Conservation (phyloP, 2,329 filamentous ascomycete species). For the Dryadomyces quercivorus region DNA sequence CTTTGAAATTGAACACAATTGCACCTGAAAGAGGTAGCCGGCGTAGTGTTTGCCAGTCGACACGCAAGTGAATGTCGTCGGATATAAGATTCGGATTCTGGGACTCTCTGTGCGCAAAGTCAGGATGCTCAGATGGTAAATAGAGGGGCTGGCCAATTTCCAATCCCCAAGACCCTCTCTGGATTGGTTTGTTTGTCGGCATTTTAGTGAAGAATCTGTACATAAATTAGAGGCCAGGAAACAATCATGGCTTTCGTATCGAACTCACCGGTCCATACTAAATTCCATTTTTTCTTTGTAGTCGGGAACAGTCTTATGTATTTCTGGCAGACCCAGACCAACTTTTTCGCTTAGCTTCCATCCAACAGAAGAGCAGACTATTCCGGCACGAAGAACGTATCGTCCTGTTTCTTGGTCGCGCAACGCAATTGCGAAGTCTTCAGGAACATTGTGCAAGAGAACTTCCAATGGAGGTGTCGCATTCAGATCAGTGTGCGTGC, state of each 20-base stretch:
- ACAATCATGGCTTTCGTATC: background rate
- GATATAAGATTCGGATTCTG: conserved; percentile 23
- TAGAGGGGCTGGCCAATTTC: conserved; percentile 66
- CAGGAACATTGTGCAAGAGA: conserved; percentile 65
- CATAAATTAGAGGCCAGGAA: background rate
- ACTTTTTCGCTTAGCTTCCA: conserved; percentile 71
- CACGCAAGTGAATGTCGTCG: conserved; percentile 55
- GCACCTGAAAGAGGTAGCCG: conserved; percentile 64
- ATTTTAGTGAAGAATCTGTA: conserved; percentile 37
- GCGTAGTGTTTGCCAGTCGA: conserved; percentile 81
- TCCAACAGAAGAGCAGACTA: conserved; percentile 68
- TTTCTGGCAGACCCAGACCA: conserved; percentile 54
- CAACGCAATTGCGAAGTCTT: conserved; percentile 71
- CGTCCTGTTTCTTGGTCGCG: conserved; percentile 58
- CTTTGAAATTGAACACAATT: conserved; percentile 82
- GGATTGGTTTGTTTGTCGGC: conserved; percentile 61
- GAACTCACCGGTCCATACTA: conserved; percentile 67
- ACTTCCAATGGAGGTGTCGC: conserved; percentile 54
- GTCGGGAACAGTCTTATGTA: conserved; percentile 65
- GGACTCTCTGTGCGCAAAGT: conserved; percentile 23
- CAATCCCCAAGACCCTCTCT: conserved; percentile 74
- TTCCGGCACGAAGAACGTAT: conserved; percentile 63
- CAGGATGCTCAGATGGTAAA: conserved; percentile 39
- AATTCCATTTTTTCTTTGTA: conserved; percentile 82
- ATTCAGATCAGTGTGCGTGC: conserved; percentile 47